These are phyloP conservation scores for Backusella tarrabulga DNA, from an alignment of 192 early-diverging fungal genomes.

Conservation along the genomic window DNA sequence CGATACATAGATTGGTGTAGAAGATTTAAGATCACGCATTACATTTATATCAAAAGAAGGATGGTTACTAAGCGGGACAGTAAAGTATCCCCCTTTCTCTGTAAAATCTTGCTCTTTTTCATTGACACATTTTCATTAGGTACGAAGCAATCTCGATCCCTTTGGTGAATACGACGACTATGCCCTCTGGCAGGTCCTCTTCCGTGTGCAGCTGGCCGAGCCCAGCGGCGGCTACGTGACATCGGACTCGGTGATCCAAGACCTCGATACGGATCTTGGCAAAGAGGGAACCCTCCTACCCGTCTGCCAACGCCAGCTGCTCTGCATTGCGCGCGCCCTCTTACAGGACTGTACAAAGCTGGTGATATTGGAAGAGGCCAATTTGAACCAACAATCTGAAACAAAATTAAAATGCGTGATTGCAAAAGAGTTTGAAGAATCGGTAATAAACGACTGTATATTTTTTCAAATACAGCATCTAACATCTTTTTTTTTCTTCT, in stretches of 20 bases:
- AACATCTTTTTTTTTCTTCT: not conserved
- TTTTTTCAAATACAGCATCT: not conserved
- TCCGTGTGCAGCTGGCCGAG: slow-evolving; percentile 56
- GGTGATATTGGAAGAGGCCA: slow-evolving; percentile 86
- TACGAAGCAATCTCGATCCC: slow-evolving; percentile 65
- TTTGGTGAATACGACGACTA: slow-evolving; percentile 48
- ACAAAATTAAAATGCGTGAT: slow-evolving; percentile 79
- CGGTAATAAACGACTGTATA: slow-evolving; percentile 20
- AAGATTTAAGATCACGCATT: slow-evolving; percentile 67
- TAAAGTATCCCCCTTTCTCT: not conserved
- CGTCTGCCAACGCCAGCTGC: slow-evolving; percentile 42
- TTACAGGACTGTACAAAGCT: slow-evolving; percentile 43
- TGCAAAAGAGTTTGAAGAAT: slow-evolving; percentile 67
- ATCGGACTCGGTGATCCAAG: slow-evolving; percentile 3
- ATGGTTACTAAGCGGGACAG: slow-evolving; percentile 63
- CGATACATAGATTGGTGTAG: slow-evolving; percentile 56
- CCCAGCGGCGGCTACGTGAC: not conserved
- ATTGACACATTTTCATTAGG: not conserved
- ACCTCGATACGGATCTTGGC: slow-evolving; percentile 36
- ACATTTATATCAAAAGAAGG: slow-evolving; percentile 80
- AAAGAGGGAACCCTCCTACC: slow-evolving; percentile 33
- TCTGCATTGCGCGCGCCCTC: slow-evolving; percentile 49
- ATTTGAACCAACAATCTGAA: slow-evolving; percentile 80
- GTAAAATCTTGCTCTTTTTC: slow-evolving; percentile 23
- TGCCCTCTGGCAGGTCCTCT: slow-evolving; percentile 69